Evolutionary conservation across 768 basidiomycete genomes (phyloP).

Genomic region (Collybia mongolica): DNA sequence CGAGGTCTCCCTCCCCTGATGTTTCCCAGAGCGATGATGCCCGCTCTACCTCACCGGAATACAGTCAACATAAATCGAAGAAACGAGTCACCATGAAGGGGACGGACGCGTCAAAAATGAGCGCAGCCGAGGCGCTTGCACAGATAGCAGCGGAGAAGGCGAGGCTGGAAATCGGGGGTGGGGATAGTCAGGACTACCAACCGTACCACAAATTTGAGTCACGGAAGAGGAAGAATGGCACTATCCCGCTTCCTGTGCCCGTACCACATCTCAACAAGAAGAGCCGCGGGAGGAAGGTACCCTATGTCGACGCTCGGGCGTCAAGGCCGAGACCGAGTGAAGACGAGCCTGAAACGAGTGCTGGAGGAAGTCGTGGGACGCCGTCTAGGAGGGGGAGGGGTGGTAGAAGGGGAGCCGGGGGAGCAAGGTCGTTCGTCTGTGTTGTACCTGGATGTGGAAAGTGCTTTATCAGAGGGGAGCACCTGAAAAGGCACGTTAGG

Average conservation of each 20-base stretch:
- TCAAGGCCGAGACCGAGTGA: not conserved
- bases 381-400: slow-evolving; percentile 20
- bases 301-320: slow-evolving; percentile 40
- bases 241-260: slow-evolving; percentile 47
- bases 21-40: slow-evolving; percentile 16
- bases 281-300: slow-evolving; percentile 65
- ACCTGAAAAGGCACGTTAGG: slow-evolving; percentile 85
- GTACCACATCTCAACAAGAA: slow-evolving; percentile 72
- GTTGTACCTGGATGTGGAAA: slow-evolving; percentile 83
- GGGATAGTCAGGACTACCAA: not conserved
- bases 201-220: not conserved
- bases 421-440: slow-evolving; percentile 65
- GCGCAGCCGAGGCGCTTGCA: slow-evolving; percentile 21
- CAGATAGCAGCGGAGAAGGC: slow-evolving; percentile 11
- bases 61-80: not conserved
- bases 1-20: slow-evolving; percentile 15
- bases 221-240: slow-evolving; percentile 9
- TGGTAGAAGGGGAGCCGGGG: slow-evolving; percentile 35
- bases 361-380: slow-evolving; percentile 2
- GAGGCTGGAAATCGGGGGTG: not conserved
- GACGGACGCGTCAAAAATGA: slow-evolving; percentile 9
- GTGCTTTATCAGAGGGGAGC: slow-evolving; percentile 86
- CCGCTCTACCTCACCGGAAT: slow-evolving; percentile 2
- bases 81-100: slow-evolving; percentile 1
- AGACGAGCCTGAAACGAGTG: not conserved